Conservation (phyloP, 306 rosid genomes). For the Quillaja saponaria region DNA sequence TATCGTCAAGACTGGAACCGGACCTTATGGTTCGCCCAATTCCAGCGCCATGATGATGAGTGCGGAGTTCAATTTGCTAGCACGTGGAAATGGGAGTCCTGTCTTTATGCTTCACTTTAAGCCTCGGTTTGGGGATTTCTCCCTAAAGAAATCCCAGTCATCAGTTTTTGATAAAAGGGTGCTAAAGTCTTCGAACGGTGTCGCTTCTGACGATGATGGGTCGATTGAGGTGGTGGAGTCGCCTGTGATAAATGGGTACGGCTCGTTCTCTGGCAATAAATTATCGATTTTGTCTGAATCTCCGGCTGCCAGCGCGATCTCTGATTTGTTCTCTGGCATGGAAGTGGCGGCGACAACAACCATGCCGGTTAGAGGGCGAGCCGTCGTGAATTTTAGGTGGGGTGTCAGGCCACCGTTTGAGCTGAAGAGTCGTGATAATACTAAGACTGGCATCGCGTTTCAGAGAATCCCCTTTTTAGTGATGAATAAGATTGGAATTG, state of each 20-base stretch:
- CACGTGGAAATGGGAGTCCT: conserved; percentile 47
- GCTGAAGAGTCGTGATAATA: conserved; percentile 27
- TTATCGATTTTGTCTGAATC: conserved; percentile 33
- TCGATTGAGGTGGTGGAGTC: conserved; percentile 37
- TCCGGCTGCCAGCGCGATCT: conserved; percentile 32
- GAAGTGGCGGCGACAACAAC: conserved; percentile 71
- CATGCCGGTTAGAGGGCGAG: conserved; percentile 54
- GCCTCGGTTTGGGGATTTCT: conserved; percentile 82
- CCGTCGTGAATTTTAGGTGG: conserved; percentile 72
- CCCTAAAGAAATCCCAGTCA: conserved; percentile 75
- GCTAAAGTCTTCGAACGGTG: conserved; percentile 17
- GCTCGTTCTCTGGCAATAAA: conserved; percentile 36
- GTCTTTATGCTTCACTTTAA: conserved; percentile 85
- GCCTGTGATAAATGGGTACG: conserved; percentile 31
- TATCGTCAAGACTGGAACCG: conserved; percentile 68
- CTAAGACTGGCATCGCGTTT: conserved; percentile 45
- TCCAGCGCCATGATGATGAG: conserved; percentile 73
- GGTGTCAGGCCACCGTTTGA: conserved; percentile 80
- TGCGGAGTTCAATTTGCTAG: conserved; percentile 69
- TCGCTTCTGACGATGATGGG: conserved; percentile 31
- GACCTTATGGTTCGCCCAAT: conserved; percentile 69
- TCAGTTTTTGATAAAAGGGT: conserved; percentile 47
- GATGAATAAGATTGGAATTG: conserved; percentile 88
- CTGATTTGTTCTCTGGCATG: conserved; percentile 55
- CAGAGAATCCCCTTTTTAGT: conserved; percentile 72